Conservation (phyloP, 2,329 filamentous ascomycete species). For the Teratosphaeria pseudoeucalypti region DNA sequence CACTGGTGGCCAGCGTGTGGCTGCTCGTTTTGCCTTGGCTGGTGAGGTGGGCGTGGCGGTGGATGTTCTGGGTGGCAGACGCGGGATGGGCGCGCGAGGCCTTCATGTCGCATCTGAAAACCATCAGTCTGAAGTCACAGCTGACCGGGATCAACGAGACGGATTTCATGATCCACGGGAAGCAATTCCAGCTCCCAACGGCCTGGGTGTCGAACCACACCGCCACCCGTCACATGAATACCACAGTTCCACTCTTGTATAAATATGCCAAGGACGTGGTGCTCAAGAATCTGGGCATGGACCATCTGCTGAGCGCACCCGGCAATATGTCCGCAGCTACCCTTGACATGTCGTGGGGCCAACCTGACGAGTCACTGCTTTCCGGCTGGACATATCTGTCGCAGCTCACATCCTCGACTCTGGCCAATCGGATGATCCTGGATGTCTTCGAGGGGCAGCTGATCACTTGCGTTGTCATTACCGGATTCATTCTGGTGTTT, state of each 20-base stretch:
- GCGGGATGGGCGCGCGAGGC: constrained; percentile 50
- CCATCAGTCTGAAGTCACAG: constrained; percentile 1
- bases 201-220: not conserved
- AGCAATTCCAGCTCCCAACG: not conserved
- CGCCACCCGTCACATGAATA: not conserved
- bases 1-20: constrained; percentile 79
- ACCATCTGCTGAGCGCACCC: not conserved
- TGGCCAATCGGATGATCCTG: constrained; percentile 68
- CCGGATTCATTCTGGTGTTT: constrained; percentile 94
- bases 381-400: constrained; percentile 37
- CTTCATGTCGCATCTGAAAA: constrained; percentile 15
- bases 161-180: not conserved
- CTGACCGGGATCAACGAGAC: constrained; percentile 1
- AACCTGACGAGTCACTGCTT: constrained; percentile 19
- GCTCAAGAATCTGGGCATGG: constrained; percentile 1
- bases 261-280: constrained; percentile 1
- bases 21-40: constrained; percentile 77
- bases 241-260: not conserved
- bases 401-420: constrained; percentile 56
- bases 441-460: constrained; percentile 85
- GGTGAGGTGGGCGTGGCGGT: constrained; percentile 85
- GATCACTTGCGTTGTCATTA: constrained; percentile 81
- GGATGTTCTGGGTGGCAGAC: constrained; percentile 89
- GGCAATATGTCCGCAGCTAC: not conserved
- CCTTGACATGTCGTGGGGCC: constrained; percentile 3